Evolutionary conservation across 1,139 yeast species (phyloP), one percentile per base, ranked within the genome.

Genomic region (Suhomyces ambrosiae): DNA sequence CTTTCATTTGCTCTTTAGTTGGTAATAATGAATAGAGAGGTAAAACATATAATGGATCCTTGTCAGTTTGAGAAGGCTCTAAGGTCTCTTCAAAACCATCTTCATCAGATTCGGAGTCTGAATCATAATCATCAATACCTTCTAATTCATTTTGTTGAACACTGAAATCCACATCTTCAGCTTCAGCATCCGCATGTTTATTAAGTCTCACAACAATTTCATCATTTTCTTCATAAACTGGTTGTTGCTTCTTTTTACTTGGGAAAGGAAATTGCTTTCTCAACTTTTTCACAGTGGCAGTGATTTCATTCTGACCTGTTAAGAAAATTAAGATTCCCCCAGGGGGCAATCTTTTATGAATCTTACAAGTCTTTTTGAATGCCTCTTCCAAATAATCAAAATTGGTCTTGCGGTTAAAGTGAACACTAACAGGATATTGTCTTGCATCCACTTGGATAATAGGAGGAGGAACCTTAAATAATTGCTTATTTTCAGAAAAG

Each of bases 291-390:
- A 90, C 95, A 62, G 89, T 72, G 5, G 79, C 74, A 6, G 79
- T 77, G 51, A 94, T 94, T 58, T 94, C 99, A 48, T 86, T 85
- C 56, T 90, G 96, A 48, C 98, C 97, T 0, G 98, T 94, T 58
- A 94, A 65, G 58, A 94, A 94, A 7, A 94, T 76, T 46, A 94
- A 71, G 27, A 94, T 92, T 1, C 96, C 97, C 27, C 99, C 99
- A 3, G 90, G 90, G 2, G 98, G 98, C 27, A 94, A 71, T 44
- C 74, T 74, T 47, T 76, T 78, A 55, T 94, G 99, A 38, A 94
- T 90, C 54, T 92, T 90, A 50, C 88, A 79, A 0, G 95, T 74
- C 56, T 92, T 94, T 46, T 77, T 78, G 54, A 81, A 86, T 0
- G 95, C 94, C 55, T 92, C 97, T 27, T 86, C 96, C 27, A 84